These are phyloP conservation scores for Albugo laibachii DNA, from an alignment of 352 stramenopile species.

Conservation along the genomic window DNA sequence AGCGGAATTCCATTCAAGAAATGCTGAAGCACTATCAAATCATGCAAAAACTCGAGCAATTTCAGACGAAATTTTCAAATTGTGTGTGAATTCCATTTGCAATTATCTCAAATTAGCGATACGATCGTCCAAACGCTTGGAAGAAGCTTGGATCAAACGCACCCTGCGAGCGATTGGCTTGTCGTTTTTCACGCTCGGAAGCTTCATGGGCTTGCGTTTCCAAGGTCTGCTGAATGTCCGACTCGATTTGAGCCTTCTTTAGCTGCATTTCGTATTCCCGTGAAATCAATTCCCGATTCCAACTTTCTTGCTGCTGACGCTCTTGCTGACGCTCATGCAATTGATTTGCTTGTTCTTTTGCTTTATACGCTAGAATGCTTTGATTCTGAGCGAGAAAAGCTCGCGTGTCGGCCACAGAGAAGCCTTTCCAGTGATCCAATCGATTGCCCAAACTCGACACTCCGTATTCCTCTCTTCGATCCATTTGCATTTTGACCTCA, in stretches of 20 bases:
- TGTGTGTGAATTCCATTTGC: no score
- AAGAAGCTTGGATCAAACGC: constrained; percentile 63
- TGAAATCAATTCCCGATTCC: constrained; percentile 22
- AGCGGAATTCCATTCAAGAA: no score
- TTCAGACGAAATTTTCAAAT: no score
- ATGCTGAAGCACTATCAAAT: no score
- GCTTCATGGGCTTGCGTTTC: constrained; percentile 28
- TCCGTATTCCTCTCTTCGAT: constrained; percentile 8
- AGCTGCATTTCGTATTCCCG: constrained; percentile 32
- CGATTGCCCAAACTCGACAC: constrained; percentile 21
- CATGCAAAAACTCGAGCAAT: no score
- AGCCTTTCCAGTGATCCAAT: constrained; percentile 64
- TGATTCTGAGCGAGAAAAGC: constrained; percentile 36
- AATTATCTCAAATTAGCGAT: constrained; percentile 18
- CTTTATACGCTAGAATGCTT: constrained; percentile 27
- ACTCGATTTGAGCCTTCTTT: constrained; percentile 22
- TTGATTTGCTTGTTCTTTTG: constrained; percentile 13
- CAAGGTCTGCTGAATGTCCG: constrained; percentile 26
- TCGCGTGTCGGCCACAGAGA: constrained; percentile 36
- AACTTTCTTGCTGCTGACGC: constrained; percentile 16
- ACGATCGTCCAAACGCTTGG: constrained; percentile 49
- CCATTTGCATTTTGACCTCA: constrained; percentile 16
- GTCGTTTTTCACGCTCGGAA: constrained; percentile 28
- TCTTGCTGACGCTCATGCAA: constrained; percentile 10
- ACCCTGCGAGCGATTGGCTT: constrained; percentile 23